Evolutionary conservation across 768 basidiomycete species (phyloP), one percentile per base, ranked within the genome.

Genomic region (Kwoniella mangroviensis): DNA sequence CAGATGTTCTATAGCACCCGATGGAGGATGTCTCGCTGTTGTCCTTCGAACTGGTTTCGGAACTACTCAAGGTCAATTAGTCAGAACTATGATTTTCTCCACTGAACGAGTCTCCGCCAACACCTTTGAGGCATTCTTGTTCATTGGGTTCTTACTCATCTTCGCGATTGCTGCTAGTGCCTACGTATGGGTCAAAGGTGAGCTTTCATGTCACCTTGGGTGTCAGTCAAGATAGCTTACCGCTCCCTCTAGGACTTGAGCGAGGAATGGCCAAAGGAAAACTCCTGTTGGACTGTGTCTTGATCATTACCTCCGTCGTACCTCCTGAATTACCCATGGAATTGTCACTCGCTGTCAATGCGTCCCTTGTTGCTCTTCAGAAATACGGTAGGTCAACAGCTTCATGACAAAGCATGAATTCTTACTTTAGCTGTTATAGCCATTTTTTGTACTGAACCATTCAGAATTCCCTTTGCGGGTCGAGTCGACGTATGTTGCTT

Each of bases 291-390:
- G 96, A 99, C 80, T 98, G 97, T 80, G 89, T 99, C 63, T 86
- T 98, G 45, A 98, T 98, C 79, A 90, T 98, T 75, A 99, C 97
- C 10, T 94, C 92, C 70, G 97, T 98, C 49, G 97, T 98, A 0
- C 97, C 97, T 10, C 96, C 97, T 12, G 97, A 99, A 79, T 82
- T 99, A 54, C 97, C 97, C 0, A 99, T 98, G 97, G 97, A 99
- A 77, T 87, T 98, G 51, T 93, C 92, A 0, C 85, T 99, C 54
- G 97, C 97, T 1, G 97, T 98, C 69, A 99, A 99, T 75, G 93
- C 93, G 0, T 93, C 92, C 0, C 86, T 99, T 17, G 93, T 97
- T 22, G 94, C 97, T 0, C 83, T 98, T 52, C 93, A 92, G 54
- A 99, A 97, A 83, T 94, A 86, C 80, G 91, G 94, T 95, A 73